phyloP scores from a whole-genome alignment of 345 rosid genomes.

The sweet orange (Citrus sinensis) region DNA sequence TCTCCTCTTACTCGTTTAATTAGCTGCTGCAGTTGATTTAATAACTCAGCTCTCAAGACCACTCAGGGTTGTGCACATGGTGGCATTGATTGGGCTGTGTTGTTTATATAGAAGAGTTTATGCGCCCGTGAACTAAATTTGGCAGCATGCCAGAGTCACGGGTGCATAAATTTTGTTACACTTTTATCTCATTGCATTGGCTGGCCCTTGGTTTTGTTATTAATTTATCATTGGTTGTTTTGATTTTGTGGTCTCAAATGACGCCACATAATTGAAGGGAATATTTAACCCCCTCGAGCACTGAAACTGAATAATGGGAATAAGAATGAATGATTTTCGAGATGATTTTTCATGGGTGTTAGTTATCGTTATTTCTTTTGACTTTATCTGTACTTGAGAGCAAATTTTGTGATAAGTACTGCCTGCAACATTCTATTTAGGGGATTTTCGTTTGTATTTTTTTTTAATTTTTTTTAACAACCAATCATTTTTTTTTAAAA shows the following conservation, averaged over 20 bases:
- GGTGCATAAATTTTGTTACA: not conserved
- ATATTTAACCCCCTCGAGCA: not conserved
- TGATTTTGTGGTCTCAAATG: not conserved
- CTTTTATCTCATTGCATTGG: not conserved
- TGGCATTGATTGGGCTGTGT: not conserved
- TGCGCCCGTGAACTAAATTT: constrained; percentile 32
- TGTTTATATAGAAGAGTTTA: constrained; percentile 14
- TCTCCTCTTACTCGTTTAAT: not conserved
- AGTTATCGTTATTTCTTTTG: too few relatives aligned
- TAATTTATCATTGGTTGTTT: not conserved
- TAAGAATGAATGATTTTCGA: too few relatives aligned
- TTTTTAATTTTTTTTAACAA: too few relatives aligned
- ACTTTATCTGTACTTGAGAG: too few relatives aligned
- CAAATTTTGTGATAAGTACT: too few relatives aligned
- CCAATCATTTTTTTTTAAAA: too few relatives aligned
- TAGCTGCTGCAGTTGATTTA: not conserved
- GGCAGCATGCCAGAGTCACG: constrained; percentile 27
- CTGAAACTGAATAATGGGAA: too few relatives aligned
- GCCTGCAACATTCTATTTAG: too few relatives aligned
- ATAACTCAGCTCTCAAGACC: not conserved
- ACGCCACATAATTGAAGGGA: not conserved
- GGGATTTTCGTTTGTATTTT: too few relatives aligned
- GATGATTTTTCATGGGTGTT: too few relatives aligned
- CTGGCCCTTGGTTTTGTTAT: not conserved
- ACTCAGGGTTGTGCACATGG: not conserved